Base-by-base conservation (phyloP, 257 asterid genomes). In the Schizonepeta tenuifolia region DNA sequence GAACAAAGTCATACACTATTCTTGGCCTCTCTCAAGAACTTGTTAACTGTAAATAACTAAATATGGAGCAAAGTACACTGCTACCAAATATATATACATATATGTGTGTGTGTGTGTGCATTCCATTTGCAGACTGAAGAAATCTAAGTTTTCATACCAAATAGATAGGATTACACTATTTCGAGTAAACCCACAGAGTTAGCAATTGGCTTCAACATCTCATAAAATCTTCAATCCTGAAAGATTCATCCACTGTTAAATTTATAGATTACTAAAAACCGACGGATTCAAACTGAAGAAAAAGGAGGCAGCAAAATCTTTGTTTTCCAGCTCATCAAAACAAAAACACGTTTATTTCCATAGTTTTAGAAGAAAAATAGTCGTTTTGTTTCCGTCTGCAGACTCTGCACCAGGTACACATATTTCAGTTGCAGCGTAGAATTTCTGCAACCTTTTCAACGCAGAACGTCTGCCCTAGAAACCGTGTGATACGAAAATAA, bases 141-240 rank as follows among this genome's bases (percentile, higher is more conserved):
- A 5, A 44, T 44, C 9, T 38, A 13, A 44, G 15, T 33, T 41
- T 40, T 46, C 21, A 53, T 53, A 53, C 28, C 28, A 8, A 9
- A 18, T 9, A 18, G 31, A 53, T 53, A 20, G 31, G 31, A 53
- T 53, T 53, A 53, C 26, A 13, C 56, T 24, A 62, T 43, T 49
- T 62, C 55, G 51, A 70, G 70, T 46, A 65, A 35, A 77, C 35
- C 22, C 62, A 40, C 46, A 11, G 3, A 8, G 12, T n/a, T n/a
- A n/a, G n/a, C n/a, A 40, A 40, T 11, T 40, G 15, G 50, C 50
- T 44, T 44, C 6, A 44, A 12, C 2, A 11, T 12, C 49, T 43
- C 49, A 9, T 14, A 68, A 74, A 79, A 69, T 86, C 73, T 55
- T 46, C 21, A 35, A 65, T 64, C 47, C 40, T 71, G n/a, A 43